Base-by-base conservation (phyloP, 2,329 filamentous ascomycete genomes). In the Penicillium sp. region DNA sequence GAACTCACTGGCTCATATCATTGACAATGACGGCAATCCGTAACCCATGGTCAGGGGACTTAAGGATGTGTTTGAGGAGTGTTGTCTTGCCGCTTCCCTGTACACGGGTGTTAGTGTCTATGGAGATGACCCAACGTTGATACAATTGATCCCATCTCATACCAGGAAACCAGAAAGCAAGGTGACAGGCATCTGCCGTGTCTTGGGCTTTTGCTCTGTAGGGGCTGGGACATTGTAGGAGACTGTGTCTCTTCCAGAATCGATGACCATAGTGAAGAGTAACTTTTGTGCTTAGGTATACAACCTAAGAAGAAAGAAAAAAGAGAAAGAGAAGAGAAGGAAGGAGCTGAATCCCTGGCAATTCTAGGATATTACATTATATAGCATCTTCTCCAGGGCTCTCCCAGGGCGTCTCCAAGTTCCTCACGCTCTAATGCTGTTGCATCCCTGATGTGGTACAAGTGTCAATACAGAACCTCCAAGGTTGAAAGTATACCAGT, bases 11-110 rank as follows among this genome's bases (percentile, higher is more conserved):
- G 57, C 82, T 83, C 72, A 90, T 88, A 56, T 90, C 87, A 60
- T 90, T 90, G 37, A 90, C 86, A 23, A 90, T 86, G 15, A 90
- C 83, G 0, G 86, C 87, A 54, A 90, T 88, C 1, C 81, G 79
- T 9, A 89, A 76, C 1, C 86, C 85, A 69, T 90, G 87, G 4
- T 87, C 79, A 1, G 73, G 71, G 0, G 82, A 85, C 35, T 81
- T 81, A 6, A 90, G 80, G 48, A 90, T 87, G 56, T 89, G 83
- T 56, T 88, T 82, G 0, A 90, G 77, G 0, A 90, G 77, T 0
- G 87, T 89, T 0, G 87, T 89, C 68, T 90, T 90, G 1, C 87
- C 87, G 44, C 85, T 83, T 12, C 86, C 86, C 84, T 86, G 54
- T 21, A 23, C 35, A 12, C 18, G 23, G 39, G 6, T 50, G 37